phyloP scores from a whole-genome alignment of 1,284 basidiomycete species.

The Macrocybe sp. region DNA sequence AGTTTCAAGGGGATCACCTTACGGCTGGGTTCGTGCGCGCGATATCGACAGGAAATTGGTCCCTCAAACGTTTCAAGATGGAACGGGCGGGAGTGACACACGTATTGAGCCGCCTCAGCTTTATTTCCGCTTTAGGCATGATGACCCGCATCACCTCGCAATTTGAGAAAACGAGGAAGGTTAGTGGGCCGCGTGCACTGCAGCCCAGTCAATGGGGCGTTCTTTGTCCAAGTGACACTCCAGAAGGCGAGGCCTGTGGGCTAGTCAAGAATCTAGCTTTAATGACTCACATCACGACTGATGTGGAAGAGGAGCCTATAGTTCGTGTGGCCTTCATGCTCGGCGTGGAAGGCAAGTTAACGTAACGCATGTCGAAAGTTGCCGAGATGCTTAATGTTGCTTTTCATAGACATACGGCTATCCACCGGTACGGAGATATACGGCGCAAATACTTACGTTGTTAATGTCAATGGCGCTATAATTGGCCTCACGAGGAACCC shows the following conservation, averaged over 20 bases:
- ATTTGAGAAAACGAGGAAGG: constrained; percentile 99
- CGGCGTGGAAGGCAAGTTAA: constrained; percentile 81
- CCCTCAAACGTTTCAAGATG: constrained; percentile 99
- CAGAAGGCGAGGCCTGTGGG: constrained; percentile 99
- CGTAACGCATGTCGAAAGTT: constrained; percentile 5
- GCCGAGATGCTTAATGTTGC: constrained; percentile 11
- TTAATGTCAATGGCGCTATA: constrained; percentile 96
- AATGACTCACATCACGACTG: constrained; percentile 99
- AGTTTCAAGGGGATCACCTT: constrained; percentile 92
- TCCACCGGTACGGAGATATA: constrained; percentile 97
- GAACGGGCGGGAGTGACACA: constrained; percentile 99
- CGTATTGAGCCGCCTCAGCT: constrained; percentile 91
- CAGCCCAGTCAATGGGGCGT: constrained; percentile 99
- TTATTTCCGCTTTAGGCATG: constrained; percentile 98
- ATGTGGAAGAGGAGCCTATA: constrained; percentile 95
- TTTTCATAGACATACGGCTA: constrained; percentile 76
- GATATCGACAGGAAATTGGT: constrained; percentile 99
- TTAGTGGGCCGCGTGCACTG: constrained; percentile 94
- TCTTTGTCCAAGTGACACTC: constrained; percentile 97
- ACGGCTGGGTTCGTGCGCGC: constrained; percentile 96
- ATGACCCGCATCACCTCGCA: constrained; percentile 99
- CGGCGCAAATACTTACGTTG: constrained; percentile 85
- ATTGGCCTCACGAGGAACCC: constrained; percentile 91
- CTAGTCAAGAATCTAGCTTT: constrained; percentile 98
- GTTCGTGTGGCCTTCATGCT: constrained; percentile 89